Evolutionary conservation across 139 green algal species (phyloP).

Genomic region (Chlorella sp.): DNA sequence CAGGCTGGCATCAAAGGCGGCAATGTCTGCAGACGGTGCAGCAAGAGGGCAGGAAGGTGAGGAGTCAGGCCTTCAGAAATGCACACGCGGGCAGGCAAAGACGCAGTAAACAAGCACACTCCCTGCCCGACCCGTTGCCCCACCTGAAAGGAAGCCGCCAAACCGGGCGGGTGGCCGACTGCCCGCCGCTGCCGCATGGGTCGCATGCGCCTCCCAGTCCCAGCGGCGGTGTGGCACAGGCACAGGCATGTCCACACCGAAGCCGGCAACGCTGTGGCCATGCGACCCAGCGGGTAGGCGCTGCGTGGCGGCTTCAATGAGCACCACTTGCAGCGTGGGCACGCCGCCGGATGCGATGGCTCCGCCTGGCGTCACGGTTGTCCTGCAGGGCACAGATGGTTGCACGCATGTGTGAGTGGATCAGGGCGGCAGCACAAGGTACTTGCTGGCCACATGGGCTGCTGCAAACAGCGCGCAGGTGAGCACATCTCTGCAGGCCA

Average conservation of each 20-base stretch:
- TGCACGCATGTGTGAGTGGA: not conserved
- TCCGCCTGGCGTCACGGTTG: not conserved
- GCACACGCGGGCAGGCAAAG: too few relatives aligned
- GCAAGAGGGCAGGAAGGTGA: conserved; percentile 32
- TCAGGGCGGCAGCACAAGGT: too few relatives aligned
- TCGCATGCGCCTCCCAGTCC: conserved; percentile 33
- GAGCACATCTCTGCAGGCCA: too few relatives aligned
- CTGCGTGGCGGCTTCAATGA: conserved; percentile 5
- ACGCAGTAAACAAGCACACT: too few relatives aligned
- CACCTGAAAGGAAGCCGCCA: conserved; percentile 45
- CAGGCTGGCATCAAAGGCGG: conserved; percentile 63
- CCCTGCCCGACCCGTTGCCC: too few relatives aligned
- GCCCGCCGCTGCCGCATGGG: not conserved
- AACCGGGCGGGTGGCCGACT: conserved; percentile 34
- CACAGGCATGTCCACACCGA: conserved; percentile 7
- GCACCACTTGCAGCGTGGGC: conserved; percentile 17
- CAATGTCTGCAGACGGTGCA: conserved; percentile 47
- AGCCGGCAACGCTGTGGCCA: not conserved
- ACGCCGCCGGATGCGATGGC: not conserved
- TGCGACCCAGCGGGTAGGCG: not conserved
- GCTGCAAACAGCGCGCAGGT: too few relatives aligned
- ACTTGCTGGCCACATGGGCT: too few relatives aligned
- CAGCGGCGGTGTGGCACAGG: conserved; percentile 55
- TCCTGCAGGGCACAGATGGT: not conserved
- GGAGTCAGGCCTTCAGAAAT: too few relatives aligned